Evolutionary conservation across 2,329 filamentous ascomycete species (phyloP), one percentile per base, ranked within the genome.

Genomic region (Beauveria brongniartii): DNA sequence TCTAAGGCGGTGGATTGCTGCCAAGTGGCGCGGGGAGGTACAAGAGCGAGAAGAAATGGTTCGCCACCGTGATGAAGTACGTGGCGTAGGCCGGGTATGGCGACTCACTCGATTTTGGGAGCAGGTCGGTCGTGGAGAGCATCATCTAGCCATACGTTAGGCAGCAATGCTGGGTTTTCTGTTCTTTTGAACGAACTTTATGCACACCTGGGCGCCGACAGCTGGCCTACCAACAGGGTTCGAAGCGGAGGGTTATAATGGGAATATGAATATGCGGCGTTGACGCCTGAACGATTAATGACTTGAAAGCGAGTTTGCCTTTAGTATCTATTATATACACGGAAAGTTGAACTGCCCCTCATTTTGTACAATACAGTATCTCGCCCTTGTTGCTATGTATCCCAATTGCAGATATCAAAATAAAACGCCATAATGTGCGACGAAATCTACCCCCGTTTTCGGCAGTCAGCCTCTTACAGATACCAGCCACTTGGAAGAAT

Each of bases 61-160:
- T 26, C 74, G 71, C 63, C 69, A 67, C 62, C 77, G 74, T 70
- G 78, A 84, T 64, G 82, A 85, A 69, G 75, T 72, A 34, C 73
- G 74, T 1, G 81, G 82, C 0, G 71, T 83, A 0, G 82, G 83
- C 3, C 74, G 81, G 47, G 85, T 88, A 7, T 83, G 85, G 79
- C 78, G 81, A 24, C 69, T 90, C 61, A 81, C 80, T 67, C 77
- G 78, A 63, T 89, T 88, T 68, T 90, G 86, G 86, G 87, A 90
- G 72, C 77, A 78, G 24, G 75, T 88, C 40, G 77, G 79, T 1
- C 71, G 72, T 18, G 78, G 77, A 2, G 75, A 77, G 51, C 64
- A 64, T 41, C 58, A 44, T 34, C 26, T 59, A 20, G 61, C 16
- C 16, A 59, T 62, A 44, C 48, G 55, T 47, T 62, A 59, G 48